Base-by-base conservation (phyloP, 768 basidiomycete species). In the Russula abietina region DNA sequence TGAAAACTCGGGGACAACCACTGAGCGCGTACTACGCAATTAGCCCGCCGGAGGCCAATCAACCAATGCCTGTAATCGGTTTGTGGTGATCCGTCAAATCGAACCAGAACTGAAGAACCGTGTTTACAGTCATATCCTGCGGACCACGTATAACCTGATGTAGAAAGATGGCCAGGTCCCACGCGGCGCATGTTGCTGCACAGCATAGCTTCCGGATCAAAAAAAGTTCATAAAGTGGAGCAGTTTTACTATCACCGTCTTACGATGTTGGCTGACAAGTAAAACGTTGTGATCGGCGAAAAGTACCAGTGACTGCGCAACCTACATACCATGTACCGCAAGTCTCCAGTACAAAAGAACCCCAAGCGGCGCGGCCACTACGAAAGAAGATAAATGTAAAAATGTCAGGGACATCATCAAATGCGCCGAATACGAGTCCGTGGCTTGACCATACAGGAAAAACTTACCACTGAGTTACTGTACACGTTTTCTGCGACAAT, bases 281-380 rank as follows among this genome's bases (percentile, higher is more conserved):
- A 56, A 58, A 62, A 62, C 56, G 12, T 24, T 46, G 8, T 45
- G 43, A 62, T 57, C 28, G n/a, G 49, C 24, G 14, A 6, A n/a
- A 57, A 38, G 61, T 52, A 26, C 33, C 56, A 41, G 30, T 28
- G 36, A 33, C n/a, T n/a, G 43, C 43, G 43, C 19, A 33, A 45
- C n/a, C 6, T 41, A 30, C 11, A 39, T 49, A 32, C 26, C 4
- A 28, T 39, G 6, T 17, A 26, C 10, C 12, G 36, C 11, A 33
- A 1, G 11, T 36, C 12, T n/a, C 39, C 11, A 4, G 26, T 19
- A 32, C 28, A 11, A 8, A 30, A 36, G 32, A 28, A 43, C 16
- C 14, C 14, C 26, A 32, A 8, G n/a, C 11, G n/a, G n/a, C 11
- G 19, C 16, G 43, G 14, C 8, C 22, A 10, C 7, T 24, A 58